Base-by-base conservation (phyloP, 208 protist species). In the Angomonas desouzai region DNA sequence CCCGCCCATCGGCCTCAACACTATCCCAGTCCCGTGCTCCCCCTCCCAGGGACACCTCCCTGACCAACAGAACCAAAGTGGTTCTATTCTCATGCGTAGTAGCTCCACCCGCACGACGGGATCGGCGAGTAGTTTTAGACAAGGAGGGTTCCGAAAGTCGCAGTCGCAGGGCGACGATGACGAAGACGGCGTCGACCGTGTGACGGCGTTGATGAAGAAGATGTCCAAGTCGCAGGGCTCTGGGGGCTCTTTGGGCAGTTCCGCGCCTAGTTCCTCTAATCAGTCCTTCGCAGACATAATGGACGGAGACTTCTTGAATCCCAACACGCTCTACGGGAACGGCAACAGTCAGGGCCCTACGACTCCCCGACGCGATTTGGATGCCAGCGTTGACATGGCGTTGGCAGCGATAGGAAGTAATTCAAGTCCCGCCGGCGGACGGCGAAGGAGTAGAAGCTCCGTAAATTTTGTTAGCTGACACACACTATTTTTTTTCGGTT, bases 91-190 rank as follows among this genome's bases (percentile, higher is more conserved):
- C 20, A 16, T 48, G 16, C 56, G 56, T 18, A 48, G 20, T 11
- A 29, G 33, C 7, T 61, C 56, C n/a, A 48, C 11, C 30, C 56
- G 56, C 3, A 61, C 56, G 20, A 22, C 20, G 22, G 56, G 56
- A n/a, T 61, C 56, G 3, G 25, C 33, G n/a, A 47, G 4, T 43
- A 48, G 9, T 43, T 61, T 61, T 27, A 16, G 56, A 9, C 56
- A 61, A 20, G 56, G 30, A 25, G 56, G 56, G 11, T 61, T 48
- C 25, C 28, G 56, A 34, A 61, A 61, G 56, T 58, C 53, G 4
- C 32, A 48, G 16, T 27, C 56, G 34, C 33, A 48, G 34, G 56
- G 47, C 20, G 56, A 61, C 1, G 56, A 61, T 1, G 45, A 51
- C 9, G 56, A 61, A 4, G 56, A 61, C 3, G 3, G 33, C 7